Percentiles rank a stretch among this genome's conserved stretches.
These are phyloP conservation scores for Aquilaria agallochum DNA, from an alignment of 441 rosid genomes.

Conservation along the genomic window DNA sequence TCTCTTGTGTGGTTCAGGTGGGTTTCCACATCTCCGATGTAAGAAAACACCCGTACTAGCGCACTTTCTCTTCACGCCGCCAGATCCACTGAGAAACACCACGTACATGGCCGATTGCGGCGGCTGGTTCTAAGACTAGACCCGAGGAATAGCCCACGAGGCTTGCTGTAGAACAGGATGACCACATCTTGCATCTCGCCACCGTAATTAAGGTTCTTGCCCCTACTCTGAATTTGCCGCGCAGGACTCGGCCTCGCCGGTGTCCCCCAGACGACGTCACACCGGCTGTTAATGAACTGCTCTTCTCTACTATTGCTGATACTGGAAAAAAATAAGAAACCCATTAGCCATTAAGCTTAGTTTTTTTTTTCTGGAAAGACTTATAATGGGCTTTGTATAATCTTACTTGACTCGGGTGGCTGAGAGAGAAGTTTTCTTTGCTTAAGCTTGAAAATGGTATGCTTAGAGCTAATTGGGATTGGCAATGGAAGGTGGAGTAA, in stretches of 20 bases:
- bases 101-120: constrained; percentile 29
- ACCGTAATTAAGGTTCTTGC: constrained; percentile 3
- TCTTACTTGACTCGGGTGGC: constrained; percentile 26
- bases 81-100: constrained; percentile 30
- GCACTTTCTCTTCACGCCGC: no score
- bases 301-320: no score
- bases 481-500: constrained; percentile 19
- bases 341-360: not conserved
- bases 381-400: no score
- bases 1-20: constrained; percentile 43
- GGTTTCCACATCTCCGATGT: constrained; percentile 47
- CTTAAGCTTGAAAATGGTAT: constrained; percentile 9
- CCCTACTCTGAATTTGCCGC: constrained; percentile 32
- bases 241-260: not conserved
- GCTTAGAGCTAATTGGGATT: no score
- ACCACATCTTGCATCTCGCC: constrained; percentile 25
- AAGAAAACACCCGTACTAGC: constrained; percentile 55
- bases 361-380: no score
- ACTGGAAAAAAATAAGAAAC: no score
- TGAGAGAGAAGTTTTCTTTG: constrained; percentile 13
- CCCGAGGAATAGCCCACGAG: constrained; percentile 9
- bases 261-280: no score
- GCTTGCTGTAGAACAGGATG: constrained; percentile 22
- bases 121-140: constrained; percentile 15
- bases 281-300: no score